Base-by-base conservation (phyloP, 2,329 filamentous ascomycete genomes). In the Pleurostoma richardsiae region DNA sequence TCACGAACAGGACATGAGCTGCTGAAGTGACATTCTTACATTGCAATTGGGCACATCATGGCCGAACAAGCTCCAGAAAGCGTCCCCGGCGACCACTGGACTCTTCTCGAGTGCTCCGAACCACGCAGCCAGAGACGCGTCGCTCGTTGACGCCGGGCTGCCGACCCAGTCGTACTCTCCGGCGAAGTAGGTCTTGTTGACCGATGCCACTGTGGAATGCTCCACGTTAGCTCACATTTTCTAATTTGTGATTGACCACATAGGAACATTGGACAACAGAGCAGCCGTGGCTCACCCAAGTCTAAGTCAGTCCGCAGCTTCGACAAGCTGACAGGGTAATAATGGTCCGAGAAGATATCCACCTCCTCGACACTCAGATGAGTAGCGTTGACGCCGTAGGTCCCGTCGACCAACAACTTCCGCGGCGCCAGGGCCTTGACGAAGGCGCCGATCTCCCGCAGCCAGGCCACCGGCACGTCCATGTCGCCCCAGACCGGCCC, bases 141-240 rank as follows among this genome's bases (percentile, higher is more conserved):
- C 36, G 10, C 41, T 44, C n/a, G 41, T 46, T 2, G 47, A 49
- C 19, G 19, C 19, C n/a, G 33, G 4, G 43, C 51, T 54, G 40
- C 65, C 67, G 3, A 65, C 62, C 72, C 73, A 76, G 50, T 66
- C 70, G 48, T 73, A 74, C 51, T 75, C 72, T 10, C 71, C 73
- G 3, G 65, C 69, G 36, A 72, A 65, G 52, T 73, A 74, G 10
- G 68, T 63, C 48, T 66, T 67, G 44, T 63, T 64, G 10, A 69
- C 70, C 4, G 57, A 52, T 4, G 54, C 58, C 38, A 73, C 67
- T 58, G 42, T 29, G 8, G 28, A 28, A 3, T 41, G 6, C 29
- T 42, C 40, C 29, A 19, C 40, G n/a, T n/a, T 30, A 10, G n/a
- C 10, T 42, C 19, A 19, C 19, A 19, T 19, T 19, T 19, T 19